phyloP scores from a whole-genome alignment of 345 rosid genomes.

The Zanthoxylum bungeanum region DNA sequence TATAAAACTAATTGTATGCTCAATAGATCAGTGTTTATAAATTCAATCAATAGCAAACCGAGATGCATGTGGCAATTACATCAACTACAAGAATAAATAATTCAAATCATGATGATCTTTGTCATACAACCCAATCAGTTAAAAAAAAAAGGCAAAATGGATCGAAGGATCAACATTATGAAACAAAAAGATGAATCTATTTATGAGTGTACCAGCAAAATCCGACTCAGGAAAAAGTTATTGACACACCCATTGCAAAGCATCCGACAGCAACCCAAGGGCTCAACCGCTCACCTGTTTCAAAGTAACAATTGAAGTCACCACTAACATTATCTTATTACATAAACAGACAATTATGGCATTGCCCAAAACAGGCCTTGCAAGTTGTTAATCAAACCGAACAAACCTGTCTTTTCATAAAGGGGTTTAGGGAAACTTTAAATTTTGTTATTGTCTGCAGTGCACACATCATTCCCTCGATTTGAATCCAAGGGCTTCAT shows the following conservation, averaged over 20 bases:
- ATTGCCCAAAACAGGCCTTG: background rate
- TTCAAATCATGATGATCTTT: background rate
- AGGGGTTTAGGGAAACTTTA: background rate
- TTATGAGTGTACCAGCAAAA: conserved; percentile 12
- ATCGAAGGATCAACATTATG: background rate
- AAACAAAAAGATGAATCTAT: conserved; percentile 19
- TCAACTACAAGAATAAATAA: conserved; percentile 4
- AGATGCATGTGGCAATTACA: background rate
- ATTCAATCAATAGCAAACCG: background rate
- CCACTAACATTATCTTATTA: background rate
- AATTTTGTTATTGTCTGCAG: background rate
- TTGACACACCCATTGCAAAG: conserved; percentile 84
- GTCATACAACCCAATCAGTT: background rate
- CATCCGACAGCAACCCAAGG: conserved; percentile 96
- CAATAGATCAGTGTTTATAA: background rate
- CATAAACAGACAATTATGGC: background rate
- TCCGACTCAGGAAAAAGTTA: conserved; percentile 66
- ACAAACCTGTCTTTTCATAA: too few species aligned
- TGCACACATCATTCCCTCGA: background rate
- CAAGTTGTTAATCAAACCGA: too few species aligned
- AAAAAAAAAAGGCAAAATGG: background rate
- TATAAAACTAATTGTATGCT: background rate
- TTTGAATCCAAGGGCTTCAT: background rate
- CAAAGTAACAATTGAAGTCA: conserved; percentile 5
- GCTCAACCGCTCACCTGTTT: conserved; percentile 86